A percentile compares a stretch with the other conserved stretches of the same genome.
Evolutionary conservation across 495 filamentous ascomycete genomes (phyloP).

Genomic region (Penicillium fimorum): DNA sequence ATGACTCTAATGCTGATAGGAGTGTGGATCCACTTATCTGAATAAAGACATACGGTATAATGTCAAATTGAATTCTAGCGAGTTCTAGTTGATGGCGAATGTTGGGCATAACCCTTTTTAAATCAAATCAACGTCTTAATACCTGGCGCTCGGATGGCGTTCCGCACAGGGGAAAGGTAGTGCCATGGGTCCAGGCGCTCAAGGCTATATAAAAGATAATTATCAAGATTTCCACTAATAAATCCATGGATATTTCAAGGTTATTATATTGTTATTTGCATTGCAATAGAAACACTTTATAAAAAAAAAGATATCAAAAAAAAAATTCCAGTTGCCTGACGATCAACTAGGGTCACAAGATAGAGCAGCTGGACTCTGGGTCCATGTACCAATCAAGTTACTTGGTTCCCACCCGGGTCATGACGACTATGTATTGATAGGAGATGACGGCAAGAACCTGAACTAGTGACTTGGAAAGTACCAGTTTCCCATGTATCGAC

Average conservation of each 20-base stretch:
- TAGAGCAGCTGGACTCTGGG: slow-evolving; percentile 7
- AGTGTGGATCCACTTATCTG: slow-evolving; percentile 5
- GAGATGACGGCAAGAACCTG: neutral
- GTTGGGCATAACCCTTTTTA: neutral
- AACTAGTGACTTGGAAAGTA: slow-evolving; percentile 5
- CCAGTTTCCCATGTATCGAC: slow-evolving; percentile 2
- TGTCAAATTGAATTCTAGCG: neutral
- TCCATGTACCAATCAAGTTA: slow-evolving; percentile 22
- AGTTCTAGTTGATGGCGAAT: slow-evolving; percentile 1
- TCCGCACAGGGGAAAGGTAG: slow-evolving; percentile 20
- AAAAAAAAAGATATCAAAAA: neutral
- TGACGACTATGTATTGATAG: slow-evolving; percentile 9
- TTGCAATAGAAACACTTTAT: neutral
- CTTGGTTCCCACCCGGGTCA: neutral
- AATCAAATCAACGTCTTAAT: neutral
- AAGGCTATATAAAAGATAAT: neutral
- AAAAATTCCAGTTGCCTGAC: slow-evolving; percentile 27
- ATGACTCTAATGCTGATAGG: neutral
- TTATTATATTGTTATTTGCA: neutral
- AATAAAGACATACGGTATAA: neutral
- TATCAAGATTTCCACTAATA: too few relatives aligned
- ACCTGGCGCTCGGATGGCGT: slow-evolving; percentile 7
- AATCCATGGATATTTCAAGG: neutral
- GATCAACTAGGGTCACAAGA: slow-evolving; percentile 31
- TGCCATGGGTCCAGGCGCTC: slow-evolving; percentile 14